Base-by-base conservation (phyloP, 257 asterid genomes). In the Gardenia jasminoides region DNA sequence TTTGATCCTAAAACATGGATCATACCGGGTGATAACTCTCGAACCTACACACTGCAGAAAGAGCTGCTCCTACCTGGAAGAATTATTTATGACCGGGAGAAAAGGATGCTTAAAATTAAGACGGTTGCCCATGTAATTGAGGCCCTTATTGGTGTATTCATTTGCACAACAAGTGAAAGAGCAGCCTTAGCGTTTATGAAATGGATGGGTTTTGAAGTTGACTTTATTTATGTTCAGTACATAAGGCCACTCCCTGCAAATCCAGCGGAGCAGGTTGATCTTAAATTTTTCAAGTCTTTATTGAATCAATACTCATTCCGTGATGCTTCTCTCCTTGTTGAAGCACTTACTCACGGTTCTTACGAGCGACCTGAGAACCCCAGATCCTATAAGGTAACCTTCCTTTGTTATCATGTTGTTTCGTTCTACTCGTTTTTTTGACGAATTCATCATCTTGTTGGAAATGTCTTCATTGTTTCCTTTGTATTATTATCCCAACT, bases 111-210 rank as follows among this genome's bases (percentile, higher is more conserved):
- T n/a, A n/a, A n/a, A n/a, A n/a, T n/a, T 26, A 92, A 90, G 87
- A 82, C 67, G 0, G 86, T 94, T 26, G 96, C 98, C 8, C 97
- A 94, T 70, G 98, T 88, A 22, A 89, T 86, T 11, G 99, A 94
- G 86, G 99, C 99, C 28, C 76, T 94, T 22, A 88, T 93, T 30
- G 99, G 98, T 9, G 99, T 93, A 33, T 94, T 78, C 74, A 94
- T 94, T 44, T 80, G 87, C 28, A 79, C 88, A 0, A 91, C 91
- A 22, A 97, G 99, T 16, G 96, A 94, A 84, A 30, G 7, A 9
- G 92, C 90, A 0, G 96, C 99, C 2, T 69, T 93, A 66, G 88
- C 92, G 30, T 93, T 91, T 39, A 88, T 94, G 97, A 44, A 83
- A 30, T 91, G 97, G 98, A 86, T 94, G 36, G 97, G 97, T 39